Percentiles rank a stretch among this genome's conserved stretches.
Evolutionary conservation across 1,139 yeast species (phyloP).

Genomic region (Debaryomyces sp.): DNA sequence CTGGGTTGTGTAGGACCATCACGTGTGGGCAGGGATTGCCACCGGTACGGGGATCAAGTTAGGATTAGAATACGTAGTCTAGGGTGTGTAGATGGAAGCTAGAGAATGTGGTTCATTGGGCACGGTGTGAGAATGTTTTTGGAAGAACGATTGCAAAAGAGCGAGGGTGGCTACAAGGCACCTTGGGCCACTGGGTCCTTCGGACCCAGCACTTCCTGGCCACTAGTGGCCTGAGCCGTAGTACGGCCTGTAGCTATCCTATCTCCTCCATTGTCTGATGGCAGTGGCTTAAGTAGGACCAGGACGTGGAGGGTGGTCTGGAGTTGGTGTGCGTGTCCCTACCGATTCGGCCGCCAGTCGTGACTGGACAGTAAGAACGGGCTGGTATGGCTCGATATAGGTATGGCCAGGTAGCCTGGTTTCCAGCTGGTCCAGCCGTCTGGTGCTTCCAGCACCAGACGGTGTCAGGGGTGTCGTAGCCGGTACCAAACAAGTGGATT

Average conservation of each 20-base stretch:
- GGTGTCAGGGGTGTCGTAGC: neutral
- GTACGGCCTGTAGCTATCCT: neutral
- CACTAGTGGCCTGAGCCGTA: neutral
- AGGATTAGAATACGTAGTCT: neutral
- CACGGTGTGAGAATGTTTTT: neutral
- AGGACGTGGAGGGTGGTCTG: neutral
- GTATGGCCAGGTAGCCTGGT: neutral
- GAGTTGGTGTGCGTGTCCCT: neutral
- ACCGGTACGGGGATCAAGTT: neutral
- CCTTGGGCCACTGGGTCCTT: neutral
- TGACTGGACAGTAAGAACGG: neutral
- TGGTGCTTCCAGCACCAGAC: neutral
- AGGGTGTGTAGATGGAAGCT: neutral
- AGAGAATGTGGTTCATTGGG: neutral
- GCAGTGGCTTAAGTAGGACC: neutral
- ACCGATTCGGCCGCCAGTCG: neutral
- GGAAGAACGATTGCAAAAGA: constrained; percentile 3
- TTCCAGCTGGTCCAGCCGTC: no score
- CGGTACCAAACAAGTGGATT: neutral
- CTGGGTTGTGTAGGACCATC: neutral
- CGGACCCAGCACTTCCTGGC: neutral
- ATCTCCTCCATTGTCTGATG: neutral
- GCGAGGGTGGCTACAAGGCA: neutral
- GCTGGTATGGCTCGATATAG: neutral
- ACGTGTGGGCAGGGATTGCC: neutral